Evolutionary conservation across 75 land plant genomes (phyloP).

Genomic region (Azolla pinnata): DNA sequence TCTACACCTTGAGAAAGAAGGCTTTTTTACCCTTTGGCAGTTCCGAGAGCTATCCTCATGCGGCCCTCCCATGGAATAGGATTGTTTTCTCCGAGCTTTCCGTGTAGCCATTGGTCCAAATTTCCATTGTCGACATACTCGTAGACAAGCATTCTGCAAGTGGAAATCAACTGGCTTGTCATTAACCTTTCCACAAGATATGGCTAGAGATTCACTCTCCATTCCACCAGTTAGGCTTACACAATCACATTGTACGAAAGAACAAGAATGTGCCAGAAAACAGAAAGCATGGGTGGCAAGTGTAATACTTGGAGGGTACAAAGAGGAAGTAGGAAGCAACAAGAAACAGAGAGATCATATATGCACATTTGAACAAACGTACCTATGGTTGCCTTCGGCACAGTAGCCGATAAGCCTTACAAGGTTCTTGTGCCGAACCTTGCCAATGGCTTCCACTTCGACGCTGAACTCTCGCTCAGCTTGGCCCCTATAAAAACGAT

Average conservation of each 20-base stretch:
- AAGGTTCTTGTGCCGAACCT: conserved; percentile 66
- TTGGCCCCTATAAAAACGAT: conserved; percentile 77
- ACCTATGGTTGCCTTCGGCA: conserved; percentile 77
- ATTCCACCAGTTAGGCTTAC: too few relatives aligned
- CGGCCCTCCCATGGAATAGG: conserved; percentile 68
- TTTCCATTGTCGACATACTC: conserved; percentile 87
- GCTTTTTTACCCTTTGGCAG: conserved; percentile 81
- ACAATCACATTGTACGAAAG: too few relatives aligned
- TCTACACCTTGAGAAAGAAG: too few relatives aligned
- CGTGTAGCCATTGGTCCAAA: conserved; percentile 86
- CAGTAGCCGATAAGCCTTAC: conserved; percentile 73
- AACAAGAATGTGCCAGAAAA: too few relatives aligned
- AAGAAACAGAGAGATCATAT: too few relatives aligned
- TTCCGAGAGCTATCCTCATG: conserved; percentile 61
- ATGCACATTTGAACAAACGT: too few relatives aligned
- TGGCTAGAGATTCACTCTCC: too few relatives aligned
- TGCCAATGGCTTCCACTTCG: conserved; percentile 80
- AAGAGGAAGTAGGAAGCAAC: too few relatives aligned
- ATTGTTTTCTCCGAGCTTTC: conserved; percentile 41
- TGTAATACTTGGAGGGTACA: too few relatives aligned
- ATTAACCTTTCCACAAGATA: too few relatives aligned
- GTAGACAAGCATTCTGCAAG: conserved; percentile 75
- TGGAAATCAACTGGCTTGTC: too few relatives aligned
- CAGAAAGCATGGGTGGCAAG: too few relatives aligned
- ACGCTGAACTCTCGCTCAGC: conserved; percentile 76